Conservation (phyloP, 2,329 filamentous ascomycete genomes). For the Onygenales sp. region DNA sequence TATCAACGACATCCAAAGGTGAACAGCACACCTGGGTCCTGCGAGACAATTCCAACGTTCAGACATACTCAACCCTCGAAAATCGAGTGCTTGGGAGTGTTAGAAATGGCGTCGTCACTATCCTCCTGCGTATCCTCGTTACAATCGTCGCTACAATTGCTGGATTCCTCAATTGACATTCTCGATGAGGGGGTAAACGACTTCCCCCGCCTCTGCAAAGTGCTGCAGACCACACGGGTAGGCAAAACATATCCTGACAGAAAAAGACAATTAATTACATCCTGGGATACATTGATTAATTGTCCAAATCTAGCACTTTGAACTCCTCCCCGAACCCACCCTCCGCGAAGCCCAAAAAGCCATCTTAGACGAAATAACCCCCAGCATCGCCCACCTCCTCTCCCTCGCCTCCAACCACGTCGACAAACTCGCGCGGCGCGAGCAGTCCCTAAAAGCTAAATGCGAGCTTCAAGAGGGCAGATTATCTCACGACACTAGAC, state of each 20-base stretch:
- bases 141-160: constrained; percentile 50
- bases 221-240: constrained; percentile 54
- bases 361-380: constrained; percentile 80
- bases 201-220: constrained; percentile 53
- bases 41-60: neutral
- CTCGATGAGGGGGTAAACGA: constrained; percentile 54
- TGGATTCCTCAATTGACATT: constrained; percentile 54
- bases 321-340: constrained; percentile 77
- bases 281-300: neutral
- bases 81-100: neutral
- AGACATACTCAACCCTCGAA: neutral
- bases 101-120: constrained; percentile 38
- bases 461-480: constrained; percentile 74
- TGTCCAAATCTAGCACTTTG: constrained; percentile 61
- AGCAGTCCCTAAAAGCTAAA: constrained; percentile 74
- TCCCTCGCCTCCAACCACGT: constrained; percentile 74
- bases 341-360: constrained; percentile 74
- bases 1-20: no score
- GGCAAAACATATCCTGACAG: constrained; percentile 11
- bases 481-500: constrained; percentile 36
- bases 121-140: constrained; percentile 52
- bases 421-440: constrained; percentile 70
- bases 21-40: no score
- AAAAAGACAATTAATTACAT: neutral
- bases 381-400: constrained; percentile 70